Base-by-base conservation (phyloP, 805 yeast genomes). In the Candida awuae region DNA sequence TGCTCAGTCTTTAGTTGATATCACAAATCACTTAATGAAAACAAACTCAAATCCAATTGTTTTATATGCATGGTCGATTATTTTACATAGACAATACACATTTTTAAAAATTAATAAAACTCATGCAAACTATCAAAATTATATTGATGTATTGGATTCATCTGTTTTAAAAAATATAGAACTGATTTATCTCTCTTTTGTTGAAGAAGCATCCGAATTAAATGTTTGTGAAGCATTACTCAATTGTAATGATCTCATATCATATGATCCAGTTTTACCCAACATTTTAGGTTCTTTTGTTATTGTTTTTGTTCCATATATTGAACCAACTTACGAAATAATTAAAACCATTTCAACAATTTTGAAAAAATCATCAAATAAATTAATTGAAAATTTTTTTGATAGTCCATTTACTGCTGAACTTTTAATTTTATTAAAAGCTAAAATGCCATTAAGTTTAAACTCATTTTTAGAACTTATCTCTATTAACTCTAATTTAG, bases 401-500 rank as follows among this genome's bases (percentile, higher is more conserved):
- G 55, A 59, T 3, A 61, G 66, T 38, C 65, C 66, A n/a, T 58
- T 65, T 1, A 64, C 71, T 1, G 61, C 62, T 17, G 66, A 67
- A 35, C 54, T 69, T 4, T 51, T 79, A 22, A 62, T 73, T 13
- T 54, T 85, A 20, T 61, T 84, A 1, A 68, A 80, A 44, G 80
- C 92, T 0, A 86, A 88, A 52, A 71, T 84, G 44, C 97, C 97
- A 0, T 53, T 70, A 2, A 60, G 76, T 2, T 56, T 84, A 14
- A 56, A 69, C 2, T 79, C 90, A 1, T 77, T 79, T 42, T 58
- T 86, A 29, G 68, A 75, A 38, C 49, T 85, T 10, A 65, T 80
- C 12, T 64, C 80, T 8, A 70, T 77, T 21, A 82, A 83, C 49
- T 77, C 81, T 0, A 72, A 71, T 28, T 73, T 80, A 51, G 92